A percentile compares a stretch with the other conserved stretches of the same genome.
These are phyloP conservation scores for Paradendryphiella salina DNA, from an alignment of 2,329 filamentous ascomycete genomes.

Conservation along the genomic window DNA sequence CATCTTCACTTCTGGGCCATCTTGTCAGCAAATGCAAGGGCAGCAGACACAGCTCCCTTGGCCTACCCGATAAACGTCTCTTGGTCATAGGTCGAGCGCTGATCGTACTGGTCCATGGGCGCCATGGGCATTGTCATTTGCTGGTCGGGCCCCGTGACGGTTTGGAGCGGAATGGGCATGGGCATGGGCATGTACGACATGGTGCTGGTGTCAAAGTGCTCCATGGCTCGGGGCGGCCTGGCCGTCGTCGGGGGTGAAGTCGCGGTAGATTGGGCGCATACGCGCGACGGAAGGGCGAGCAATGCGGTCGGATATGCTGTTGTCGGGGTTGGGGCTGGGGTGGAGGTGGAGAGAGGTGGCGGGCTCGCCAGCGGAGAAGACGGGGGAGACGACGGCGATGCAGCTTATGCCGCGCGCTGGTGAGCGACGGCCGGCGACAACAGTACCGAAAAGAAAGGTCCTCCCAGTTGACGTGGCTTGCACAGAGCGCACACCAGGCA, in stretches of 20 bases:
- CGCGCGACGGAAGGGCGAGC: constrained; percentile 26
- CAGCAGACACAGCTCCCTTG: background rate
- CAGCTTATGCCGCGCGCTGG: background rate
- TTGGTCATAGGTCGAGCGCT: constrained; percentile 63
- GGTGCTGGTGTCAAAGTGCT: constrained; percentile 63
- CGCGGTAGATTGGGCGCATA: constrained; percentile 32
- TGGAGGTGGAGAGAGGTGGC: constrained; percentile 14
- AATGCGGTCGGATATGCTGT: background rate
- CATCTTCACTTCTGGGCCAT: constrained; percentile 55
- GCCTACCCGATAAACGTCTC: constrained; percentile 64
- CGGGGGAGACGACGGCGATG: constrained; percentile 5
- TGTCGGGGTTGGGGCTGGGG: background rate
- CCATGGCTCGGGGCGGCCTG: constrained; percentile 46
- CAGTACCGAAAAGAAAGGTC: background rate
- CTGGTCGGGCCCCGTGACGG: constrained; percentile 51
- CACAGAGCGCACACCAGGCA: constrained; percentile 28
- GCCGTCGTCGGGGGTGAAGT: constrained; percentile 25
- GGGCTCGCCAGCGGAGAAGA: constrained; percentile 8
- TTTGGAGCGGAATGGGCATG: constrained; percentile 59
- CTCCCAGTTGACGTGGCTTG: background rate
- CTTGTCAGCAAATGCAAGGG: constrained; percentile 32
- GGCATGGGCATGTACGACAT: constrained; percentile 65
- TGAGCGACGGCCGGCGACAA: constrained; percentile 1
- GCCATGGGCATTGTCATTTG: constrained; percentile 50
- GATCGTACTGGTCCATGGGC: constrained; percentile 60